Evolutionary conservation across 352 stramenopile species (phyloP), one percentile per base, ranked within the genome.

Genomic region (Hyphochytrium catenoides): DNA sequence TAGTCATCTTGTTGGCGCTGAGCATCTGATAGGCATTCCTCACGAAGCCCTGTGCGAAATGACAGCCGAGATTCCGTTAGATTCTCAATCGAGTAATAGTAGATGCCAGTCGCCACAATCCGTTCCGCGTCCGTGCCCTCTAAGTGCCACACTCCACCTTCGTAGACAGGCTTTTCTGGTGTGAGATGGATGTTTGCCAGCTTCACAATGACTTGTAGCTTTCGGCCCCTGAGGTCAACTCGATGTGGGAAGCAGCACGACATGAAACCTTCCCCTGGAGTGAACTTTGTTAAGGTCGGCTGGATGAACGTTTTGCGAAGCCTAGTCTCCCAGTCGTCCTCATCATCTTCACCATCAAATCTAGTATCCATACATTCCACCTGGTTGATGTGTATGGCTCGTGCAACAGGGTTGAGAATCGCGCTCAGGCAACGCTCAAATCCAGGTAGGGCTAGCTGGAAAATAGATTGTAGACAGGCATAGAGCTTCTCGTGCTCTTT

Each of bases 81-180:
- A 28, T 70, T 67, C 25, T 65, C 47, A 14, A 31, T 51, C 12
- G 30, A 52, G 47, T 65, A 63, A 44, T 71, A 67, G 33, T 61
- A 59, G 19, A 65, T 48, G 2, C 49, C 54, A 14, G 52, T 63
- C 2, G 51, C 52, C n/a, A 60, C 32, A 30, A 71, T 67, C 8
- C 45, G 37, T 31, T 71, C 56, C 2, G 40, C 26, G 18, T 35
- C 18, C 11, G 47, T 63, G n/a, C 54, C 58, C 43, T 70, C 58
- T 14, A 65, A 47, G 23, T 70, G 56, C 56, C 56, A 70, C 9
- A 39, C 36, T 3, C 58, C 58, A 2, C 58, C 54, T 2, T 19
- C 27, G 44, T 67, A 65, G 12, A 25, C 31, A 5, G 56, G 45
- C 1, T 57, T 53, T 4, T 57, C 47, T 0, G 54, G 51, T 0